Base-by-base conservation (phyloP, 306 rosid species). In the Morella rubra region DNA sequence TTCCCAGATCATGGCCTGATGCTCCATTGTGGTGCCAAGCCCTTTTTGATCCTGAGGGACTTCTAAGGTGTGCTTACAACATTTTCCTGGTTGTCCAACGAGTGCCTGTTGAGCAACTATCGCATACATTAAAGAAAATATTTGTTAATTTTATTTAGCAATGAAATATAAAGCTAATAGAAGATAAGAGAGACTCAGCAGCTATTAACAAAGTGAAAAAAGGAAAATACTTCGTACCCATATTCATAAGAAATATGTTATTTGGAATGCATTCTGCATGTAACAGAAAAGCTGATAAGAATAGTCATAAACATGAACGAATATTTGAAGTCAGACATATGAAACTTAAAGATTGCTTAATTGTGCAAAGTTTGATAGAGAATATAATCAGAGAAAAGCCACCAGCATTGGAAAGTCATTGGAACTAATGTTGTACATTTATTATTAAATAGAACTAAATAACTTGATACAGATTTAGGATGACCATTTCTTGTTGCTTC, bases 11-110 rank as follows among this genome's bases (percentile, higher is more conserved):
- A 87, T 77, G 98, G 99, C 50, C 99, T 52, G 84, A 80, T 85
- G 97, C 99, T 82, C 99, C 99, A 74, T 74, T 98, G 16, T 96
- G 99, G 99, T 96, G 99, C 74, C 98, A 92, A 79, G 93, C 99
- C 72, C 98, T 98, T 75, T 96, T 91, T 85, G 99, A 96, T 82
- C 99, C 99, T 5, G 99, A 96, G 88, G 99, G 99, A 68, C 82
- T 96, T 71, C 78, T 96, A 73, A 96, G 98, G 97, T 90, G 74
- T 73, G 44, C 65, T 78, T 68, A 41, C 51, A 66, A 13, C 75
- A 41, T 72, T 50, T 12, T 65, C 47, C 8, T 40, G 49, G 44
- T n/a, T 9, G 49, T 76, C 62, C 40, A 9, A 13, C 32, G 71
- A 41, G 75, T n/a, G 41, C 27, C 77, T 75, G 40, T 69, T 44